Conservation (phyloP, 345 rosid genomes). For the Gossypium raimondii region DNA sequence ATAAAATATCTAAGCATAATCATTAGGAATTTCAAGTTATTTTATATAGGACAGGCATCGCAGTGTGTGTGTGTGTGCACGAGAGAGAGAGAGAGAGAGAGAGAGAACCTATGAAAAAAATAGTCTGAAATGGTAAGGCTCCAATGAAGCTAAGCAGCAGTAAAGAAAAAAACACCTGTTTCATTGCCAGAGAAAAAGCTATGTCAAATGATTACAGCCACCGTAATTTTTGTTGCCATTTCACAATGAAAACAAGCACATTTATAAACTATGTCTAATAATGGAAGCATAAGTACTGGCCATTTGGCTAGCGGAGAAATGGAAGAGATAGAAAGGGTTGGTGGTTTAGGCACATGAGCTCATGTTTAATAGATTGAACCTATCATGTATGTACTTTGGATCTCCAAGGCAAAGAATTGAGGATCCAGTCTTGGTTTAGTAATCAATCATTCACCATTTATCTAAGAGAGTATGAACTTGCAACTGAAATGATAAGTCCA, state of each 20-base stretch:
- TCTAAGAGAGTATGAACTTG: no score
- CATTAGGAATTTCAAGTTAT: not conserved
- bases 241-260: not conserved
- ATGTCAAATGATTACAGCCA: not conserved
- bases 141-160: constrained; percentile 58
- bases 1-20: not conserved
- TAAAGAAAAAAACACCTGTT: constrained; percentile 56
- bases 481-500: no score
- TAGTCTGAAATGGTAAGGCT: constrained; percentile 47
- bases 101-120: constrained; percentile 58
- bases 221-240: not conserved
- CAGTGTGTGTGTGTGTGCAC: not conserved
- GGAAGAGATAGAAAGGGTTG: not conserved
- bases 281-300: not conserved
- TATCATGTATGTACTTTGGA: not conserved
- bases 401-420: not conserved
- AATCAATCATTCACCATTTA: no score
- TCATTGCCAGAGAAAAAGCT: constrained; percentile 22
- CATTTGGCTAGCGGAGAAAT: not conserved
- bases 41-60: not conserved
- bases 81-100: constrained; percentile 19
- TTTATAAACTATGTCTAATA: not conserved
- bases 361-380: not conserved
- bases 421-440: not conserved
- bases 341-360: not conserved